Base-by-base conservation (phyloP, 495 filamentous ascomycete genomes). In the Amphirosellinia nigrospora region DNA sequence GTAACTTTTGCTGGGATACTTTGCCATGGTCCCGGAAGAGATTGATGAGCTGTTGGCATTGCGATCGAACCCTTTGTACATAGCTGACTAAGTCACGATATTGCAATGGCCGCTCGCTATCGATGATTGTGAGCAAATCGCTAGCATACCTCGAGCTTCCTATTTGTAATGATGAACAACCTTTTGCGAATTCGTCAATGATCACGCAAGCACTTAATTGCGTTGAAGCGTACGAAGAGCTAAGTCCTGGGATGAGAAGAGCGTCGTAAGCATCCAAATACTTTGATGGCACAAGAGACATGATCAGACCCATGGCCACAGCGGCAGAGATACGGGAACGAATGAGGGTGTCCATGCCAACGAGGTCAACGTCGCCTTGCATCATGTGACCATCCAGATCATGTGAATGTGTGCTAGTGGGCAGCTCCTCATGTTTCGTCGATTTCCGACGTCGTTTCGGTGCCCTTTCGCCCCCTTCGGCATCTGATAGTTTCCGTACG, bases 321-420 rank as follows among this genome's bases (percentile, higher is more conserved):
- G 94, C 92, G 8, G 94, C 93, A 74, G 89, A 91, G 45, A 97
- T 90, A 78, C 94, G 94, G 8, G 94, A 97, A 72, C 94, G 88
- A 65, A 98, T 86, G 74, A 99, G 87, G 5, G 89, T 90, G 66
- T 99, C 96, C 60, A 90, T 84, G 55, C 96, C 94, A 34, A 98
- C 94, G 50, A 99, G 83, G 73, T 99, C 96, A 64, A 98, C 90
- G 75, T 99, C 96, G 52, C 96, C 96, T 74, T 94, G 92, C 80
- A 99, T 93, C 93, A 99, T 98, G 74, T 96, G 94, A 21, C 93
- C 96, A 76, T 99, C 96, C 43, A 99, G 93, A 78, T 99, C 97
- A 79, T 99, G 96, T 4, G 90, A 86, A 16, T 90, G 89, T 32
- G 82, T 80, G 11, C 83, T 66, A 0, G 88, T 76, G 32, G 87